Percentiles rank a stretch among this genome's conserved stretches.
Conservation (phyloP, 208 protist species). For the Trypanosoma theileri region DNA sequence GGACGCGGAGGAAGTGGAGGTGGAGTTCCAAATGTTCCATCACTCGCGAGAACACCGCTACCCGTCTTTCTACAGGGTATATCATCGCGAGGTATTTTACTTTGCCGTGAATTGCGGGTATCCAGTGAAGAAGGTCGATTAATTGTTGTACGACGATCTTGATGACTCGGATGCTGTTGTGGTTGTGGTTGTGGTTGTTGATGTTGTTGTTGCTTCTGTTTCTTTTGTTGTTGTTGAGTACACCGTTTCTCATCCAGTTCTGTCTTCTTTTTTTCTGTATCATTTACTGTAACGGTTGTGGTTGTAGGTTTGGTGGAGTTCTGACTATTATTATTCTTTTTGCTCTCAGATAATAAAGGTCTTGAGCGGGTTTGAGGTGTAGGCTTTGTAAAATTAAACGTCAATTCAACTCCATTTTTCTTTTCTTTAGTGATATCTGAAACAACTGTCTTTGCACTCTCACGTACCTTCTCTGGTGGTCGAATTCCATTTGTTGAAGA, state of each 20-base stretch:
- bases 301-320: not conserved
- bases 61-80: not conserved
- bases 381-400: slow-evolving; percentile 13
- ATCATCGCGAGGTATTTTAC: not conserved
- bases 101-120: not conserved
- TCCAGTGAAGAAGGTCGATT: not conserved
- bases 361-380: not conserved
- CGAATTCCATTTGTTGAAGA: not conserved
- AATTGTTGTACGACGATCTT: not conserved
- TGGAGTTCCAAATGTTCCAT: slow-evolving; percentile 8
- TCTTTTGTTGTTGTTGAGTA: not conserved
- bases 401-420: slow-evolving; percentile 14
- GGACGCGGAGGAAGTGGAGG: slow-evolving; percentile 5
- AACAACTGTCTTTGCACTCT: not conserved
- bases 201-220: not conserved
- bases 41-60: not conserved
- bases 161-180: too few relatives aligned
- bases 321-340: not conserved
- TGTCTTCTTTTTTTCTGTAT: not conserved
- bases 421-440: slow-evolving; percentile 2
- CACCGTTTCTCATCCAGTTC: not conserved
- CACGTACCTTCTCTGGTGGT: not conserved
- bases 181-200: not conserved
- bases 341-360: not conserved
- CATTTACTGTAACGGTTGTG: not conserved